Percentiles rank a stretch among this genome's conserved stretches.
Evolutionary conservation across 495 filamentous ascomycete genomes (phyloP).

Genomic region (Parmelia sp.): DNA sequence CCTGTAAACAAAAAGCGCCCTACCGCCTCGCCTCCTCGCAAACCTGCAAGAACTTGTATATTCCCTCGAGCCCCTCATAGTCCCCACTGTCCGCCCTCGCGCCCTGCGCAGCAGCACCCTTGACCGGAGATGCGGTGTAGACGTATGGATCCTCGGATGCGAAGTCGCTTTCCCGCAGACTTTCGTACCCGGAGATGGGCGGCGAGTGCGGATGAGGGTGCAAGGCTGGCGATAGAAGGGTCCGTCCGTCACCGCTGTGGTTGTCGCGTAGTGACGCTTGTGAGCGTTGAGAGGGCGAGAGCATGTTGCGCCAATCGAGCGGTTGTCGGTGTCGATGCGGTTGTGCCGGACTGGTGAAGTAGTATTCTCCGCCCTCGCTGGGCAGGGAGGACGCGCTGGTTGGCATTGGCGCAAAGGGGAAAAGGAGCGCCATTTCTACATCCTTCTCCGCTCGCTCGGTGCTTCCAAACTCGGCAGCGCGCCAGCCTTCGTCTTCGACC

Average conservation of each 20-base stretch:
- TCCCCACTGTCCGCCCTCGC: constrained; percentile 46
- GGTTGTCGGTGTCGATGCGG: constrained; percentile 29
- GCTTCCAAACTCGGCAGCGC: constrained; percentile 26
- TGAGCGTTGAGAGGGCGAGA: constrained; percentile 35
- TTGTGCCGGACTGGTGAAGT: constrained; percentile 27
- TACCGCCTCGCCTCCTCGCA: constrained; percentile 58
- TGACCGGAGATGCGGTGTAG: constrained; percentile 10
- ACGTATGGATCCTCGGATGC: constrained; percentile 36
- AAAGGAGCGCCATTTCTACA: constrained; percentile 66
- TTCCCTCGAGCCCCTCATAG: constrained; percentile 77
- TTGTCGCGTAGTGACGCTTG: constrained; percentile 25
- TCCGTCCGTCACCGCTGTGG: constrained; percentile 19
- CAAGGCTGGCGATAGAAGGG: constrained; percentile 12
- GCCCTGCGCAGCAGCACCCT: not conserved
- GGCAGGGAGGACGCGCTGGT: constrained; percentile 8
- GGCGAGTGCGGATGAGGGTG: constrained; percentile 9
- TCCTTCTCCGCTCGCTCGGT: constrained; percentile 36
- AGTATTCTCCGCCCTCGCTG: constrained; percentile 22
- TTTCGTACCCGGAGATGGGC: constrained; percentile 26
- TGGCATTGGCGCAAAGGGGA: constrained; percentile 73
- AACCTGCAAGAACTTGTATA: constrained; percentile 80
- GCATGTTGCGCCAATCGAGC: constrained; percentile 54
- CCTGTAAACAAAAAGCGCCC: too few species aligned
- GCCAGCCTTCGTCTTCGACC: constrained; percentile 70
- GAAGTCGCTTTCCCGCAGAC: constrained; percentile 34